Evolutionary conservation across 2,329 filamentous ascomycete species (phyloP), one percentile per base, ranked within the genome.

Genomic region (Colletotrichum tamarilloi): DNA sequence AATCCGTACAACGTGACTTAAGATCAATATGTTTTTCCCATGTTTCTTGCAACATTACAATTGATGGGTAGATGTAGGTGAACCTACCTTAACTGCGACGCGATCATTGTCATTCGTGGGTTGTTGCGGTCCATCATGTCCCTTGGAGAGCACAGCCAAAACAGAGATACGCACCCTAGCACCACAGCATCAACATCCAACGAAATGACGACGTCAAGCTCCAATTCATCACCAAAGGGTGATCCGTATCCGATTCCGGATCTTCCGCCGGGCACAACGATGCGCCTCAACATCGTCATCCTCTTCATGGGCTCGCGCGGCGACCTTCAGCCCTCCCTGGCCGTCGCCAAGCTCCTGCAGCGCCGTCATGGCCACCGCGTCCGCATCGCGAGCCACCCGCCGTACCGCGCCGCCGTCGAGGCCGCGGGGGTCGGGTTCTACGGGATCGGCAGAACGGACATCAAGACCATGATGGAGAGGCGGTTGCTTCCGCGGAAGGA

Each of bases 311-410:
- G 83, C 38, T 79, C 76, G 24, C 78, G 83, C 38, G 86, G 86
- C 9, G 86, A 87, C 75, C 84, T 87, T 0, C 86, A 88, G 68
- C 86, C 86, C 0, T 87, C 87, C 62, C 78, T 88, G 57, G 85
- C 85, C 0, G 75, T 88, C 1, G 86, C 85, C 0, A 82, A 80
- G 26, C 83, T 81, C 11, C 77, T 88, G 1, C 78, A 83, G 71
- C 28, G 22, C 5, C 79, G 77, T 12, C 76, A 82, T 67, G 83
- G 84, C 6, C 85, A 87, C 77, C 80, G 84, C 8, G 82, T 87
- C 2, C 81, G 85, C 0, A 75, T 87, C 12, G 85, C 84, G 6
- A 87, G 85, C 14, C 85, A 87, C 70, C 69, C 78, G 60, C 76
- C 80, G 3, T 87, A 87, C 72, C 78, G 79, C 26, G 67, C 79